These are phyloP conservation scores for Dryas integrifolia DNA, from an alignment of 331 rosid genomes.

Conservation along the genomic window DNA sequence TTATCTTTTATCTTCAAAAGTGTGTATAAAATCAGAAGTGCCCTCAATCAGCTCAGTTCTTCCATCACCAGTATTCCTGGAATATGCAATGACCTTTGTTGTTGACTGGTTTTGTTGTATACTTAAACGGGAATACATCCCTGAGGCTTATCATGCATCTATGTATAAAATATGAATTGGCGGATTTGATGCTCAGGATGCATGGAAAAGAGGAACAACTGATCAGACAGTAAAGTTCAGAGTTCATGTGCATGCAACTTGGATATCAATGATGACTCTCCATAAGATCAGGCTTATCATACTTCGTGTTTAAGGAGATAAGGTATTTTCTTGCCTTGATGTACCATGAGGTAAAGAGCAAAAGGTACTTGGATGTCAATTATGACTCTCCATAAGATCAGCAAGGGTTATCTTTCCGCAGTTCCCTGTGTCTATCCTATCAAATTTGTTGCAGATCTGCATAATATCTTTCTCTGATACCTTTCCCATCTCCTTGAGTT, in stretches of 20 bases:
- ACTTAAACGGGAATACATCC: background rate
- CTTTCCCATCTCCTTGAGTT: slow-evolving; percentile 96
- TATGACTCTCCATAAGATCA: slow-evolving; percentile 58
- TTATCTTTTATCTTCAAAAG: slow-evolving; percentile 1
- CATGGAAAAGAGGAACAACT: background rate
- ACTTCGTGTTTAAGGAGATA: background rate
- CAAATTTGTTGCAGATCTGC: slow-evolving; percentile 72
- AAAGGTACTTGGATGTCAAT: slow-evolving; percentile 21
- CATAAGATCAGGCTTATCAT: slow-evolving; percentile 1
- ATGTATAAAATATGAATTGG: background rate
- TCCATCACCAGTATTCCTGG: slow-evolving; percentile 2
- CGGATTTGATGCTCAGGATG: slow-evolving; percentile 1
- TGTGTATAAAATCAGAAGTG: slow-evolving; percentile 7
- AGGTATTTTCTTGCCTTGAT: slow-evolving; percentile 3
- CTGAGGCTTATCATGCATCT: background rate
- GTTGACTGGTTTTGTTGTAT: background rate
- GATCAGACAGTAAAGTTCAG: slow-evolving; percentile 14
- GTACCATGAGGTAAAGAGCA: background rate
- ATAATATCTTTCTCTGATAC: slow-evolving; percentile 74
- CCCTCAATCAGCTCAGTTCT: slow-evolving; percentile 4
- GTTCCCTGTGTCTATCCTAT: slow-evolving; percentile 66
- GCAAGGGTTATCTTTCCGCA: slow-evolving; percentile 83
- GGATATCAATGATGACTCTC: slow-evolving; percentile 1
- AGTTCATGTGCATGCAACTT: background rate
- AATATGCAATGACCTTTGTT: slow-evolving; percentile 20